phyloP scores from a whole-genome alignment of 371 early-diverging fungal species.

The Mortierella sp. region DNA sequence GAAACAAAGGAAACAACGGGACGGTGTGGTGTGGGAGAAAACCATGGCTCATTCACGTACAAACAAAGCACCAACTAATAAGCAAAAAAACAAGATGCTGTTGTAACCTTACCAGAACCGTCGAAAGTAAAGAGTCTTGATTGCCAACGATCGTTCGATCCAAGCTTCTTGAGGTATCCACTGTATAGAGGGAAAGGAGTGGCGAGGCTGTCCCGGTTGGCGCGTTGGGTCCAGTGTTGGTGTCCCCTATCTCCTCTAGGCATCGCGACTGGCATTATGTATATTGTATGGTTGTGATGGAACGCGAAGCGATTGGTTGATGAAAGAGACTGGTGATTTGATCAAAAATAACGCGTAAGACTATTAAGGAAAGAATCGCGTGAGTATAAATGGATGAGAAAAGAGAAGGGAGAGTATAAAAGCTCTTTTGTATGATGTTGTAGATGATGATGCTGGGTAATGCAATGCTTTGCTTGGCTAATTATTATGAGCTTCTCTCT shows the following conservation, averaged over 20 bases:
- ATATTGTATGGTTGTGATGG: background rate
- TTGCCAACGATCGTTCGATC: slow-evolving; percentile 48
- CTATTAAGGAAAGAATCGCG: background rate
- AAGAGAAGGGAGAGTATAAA: background rate
- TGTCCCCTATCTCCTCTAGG: slow-evolving; percentile 16
- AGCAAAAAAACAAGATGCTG: background rate
- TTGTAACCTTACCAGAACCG: background rate
- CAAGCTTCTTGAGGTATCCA: slow-evolving; percentile 40
- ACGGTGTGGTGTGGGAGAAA: background rate
- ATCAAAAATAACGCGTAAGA: background rate
- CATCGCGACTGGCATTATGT: slow-evolving; percentile 23
- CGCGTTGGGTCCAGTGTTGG: slow-evolving; percentile 18
- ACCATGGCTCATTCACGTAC: background rate
- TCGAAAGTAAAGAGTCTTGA: slow-evolving; percentile 53
- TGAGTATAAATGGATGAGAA: background rate
- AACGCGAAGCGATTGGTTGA: background rate
- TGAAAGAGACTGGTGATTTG: background rate
- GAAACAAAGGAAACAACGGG: background rate
- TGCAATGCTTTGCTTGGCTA: slow-evolving; percentile 4
- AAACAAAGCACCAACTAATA: background rate
- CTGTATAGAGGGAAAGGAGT: slow-evolving; percentile 31
- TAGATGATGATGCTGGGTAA: background rate
- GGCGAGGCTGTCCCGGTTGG: slow-evolving; percentile 17
- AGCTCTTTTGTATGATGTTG: background rate
- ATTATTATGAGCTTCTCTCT: background rate